phyloP scores from a whole-genome alignment of 228 moss, liverwort and hornwort genomes.

The Sphagnum magellanicum region DNA sequence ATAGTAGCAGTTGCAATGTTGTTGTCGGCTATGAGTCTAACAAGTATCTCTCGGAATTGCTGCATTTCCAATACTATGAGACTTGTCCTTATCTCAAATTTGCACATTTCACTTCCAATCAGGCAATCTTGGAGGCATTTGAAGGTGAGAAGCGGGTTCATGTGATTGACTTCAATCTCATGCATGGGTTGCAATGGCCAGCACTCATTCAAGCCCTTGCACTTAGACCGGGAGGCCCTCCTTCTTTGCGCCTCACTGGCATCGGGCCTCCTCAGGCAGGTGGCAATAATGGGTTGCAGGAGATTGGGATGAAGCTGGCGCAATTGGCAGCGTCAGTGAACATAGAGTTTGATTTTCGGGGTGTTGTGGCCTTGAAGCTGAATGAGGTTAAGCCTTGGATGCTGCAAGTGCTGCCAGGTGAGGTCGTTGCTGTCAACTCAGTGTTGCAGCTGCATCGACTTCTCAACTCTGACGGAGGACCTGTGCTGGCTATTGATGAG shows the following conservation, averaged over 20 bases:
- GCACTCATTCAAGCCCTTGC: slow-evolving; percentile 85
- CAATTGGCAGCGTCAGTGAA: slow-evolving; percentile 64
- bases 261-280: slow-evolving; percentile 66
- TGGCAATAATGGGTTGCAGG: slow-evolving; percentile 52
- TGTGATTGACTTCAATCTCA: slow-evolving; percentile 80
- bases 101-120: slow-evolving; percentile 92
- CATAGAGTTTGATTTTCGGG: slow-evolving; percentile 76
- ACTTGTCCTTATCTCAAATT: slow-evolving; percentile 83
- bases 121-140: slow-evolving; percentile 86
- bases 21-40: slow-evolving; percentile 17
- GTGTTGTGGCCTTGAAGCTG: slow-evolving; percentile 55
- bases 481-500: slow-evolving; percentile 47
- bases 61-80: slow-evolving; percentile 81
- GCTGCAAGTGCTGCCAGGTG: slow-evolving; percentile 61
- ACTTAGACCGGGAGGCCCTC: slow-evolving; percentile 67
- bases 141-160: slow-evolving; percentile 71
- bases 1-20: slow-evolving; percentile 5
- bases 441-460: slow-evolving; percentile 80
- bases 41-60: slow-evolving; percentile 59
- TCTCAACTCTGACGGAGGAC: slow-evolving; percentile 34
- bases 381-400: slow-evolving; percentile 84
- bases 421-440: slow-evolving; percentile 80
- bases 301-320: slow-evolving; percentile 66
- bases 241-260: slow-evolving; percentile 67
- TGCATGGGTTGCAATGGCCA: slow-evolving; percentile 90